Percentiles rank a stretch among this genome's conserved stretches.
Evolutionary conservation across 176 grass and related monocot genomes (phyloP).

Genomic region (Triticum urartu): DNA sequence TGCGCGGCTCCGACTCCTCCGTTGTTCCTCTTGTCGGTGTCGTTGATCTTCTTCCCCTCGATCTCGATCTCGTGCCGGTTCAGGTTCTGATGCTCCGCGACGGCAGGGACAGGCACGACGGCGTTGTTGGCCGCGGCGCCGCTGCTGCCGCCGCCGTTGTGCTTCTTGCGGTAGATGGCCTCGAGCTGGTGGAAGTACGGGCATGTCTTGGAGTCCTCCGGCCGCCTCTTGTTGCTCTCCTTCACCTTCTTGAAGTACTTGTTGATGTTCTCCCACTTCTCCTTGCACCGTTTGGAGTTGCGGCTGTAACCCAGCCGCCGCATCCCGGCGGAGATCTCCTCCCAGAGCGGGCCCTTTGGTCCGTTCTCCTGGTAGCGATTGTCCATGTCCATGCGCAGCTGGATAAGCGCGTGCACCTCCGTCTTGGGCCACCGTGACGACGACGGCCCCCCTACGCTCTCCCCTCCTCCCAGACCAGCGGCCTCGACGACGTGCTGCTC

Average conservation of each 20-base stretch:
- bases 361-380: constrained; percentile 68
- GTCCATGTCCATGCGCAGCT: constrained; percentile 77
- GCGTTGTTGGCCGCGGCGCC: constrained; percentile 8
- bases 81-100: neutral
- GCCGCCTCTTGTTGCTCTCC: constrained; percentile 89
- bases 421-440: constrained; percentile 93
- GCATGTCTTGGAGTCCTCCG: constrained; percentile 93
- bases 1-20: constrained; percentile 26
- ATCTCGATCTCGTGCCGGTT: constrained; percentile 36
- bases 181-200: constrained; percentile 97
- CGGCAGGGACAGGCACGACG: neutral
- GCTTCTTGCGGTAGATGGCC: constrained; percentile 66
- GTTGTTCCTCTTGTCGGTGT: constrained; percentile 42
- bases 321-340: constrained; percentile 83
- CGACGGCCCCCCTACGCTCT: constrained; percentile 36
- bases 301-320: constrained; percentile 78
- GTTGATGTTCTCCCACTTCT: constrained; percentile 99
- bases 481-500: constrained; percentile 27
- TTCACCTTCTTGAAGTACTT: constrained; percentile 99
- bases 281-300: constrained; percentile 93
- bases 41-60: constrained; percentile 58
- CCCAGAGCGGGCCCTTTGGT: constrained; percentile 88
- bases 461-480: constrained; percentile 9
- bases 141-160: neutral
- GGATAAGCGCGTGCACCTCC: constrained; percentile 86